A percentile compares a stretch with the other conserved stretches of the same genome.
Evolutionary conservation across 108 stramenopile species (phyloP).

Genomic region (Skeletonema marinoi): DNA sequence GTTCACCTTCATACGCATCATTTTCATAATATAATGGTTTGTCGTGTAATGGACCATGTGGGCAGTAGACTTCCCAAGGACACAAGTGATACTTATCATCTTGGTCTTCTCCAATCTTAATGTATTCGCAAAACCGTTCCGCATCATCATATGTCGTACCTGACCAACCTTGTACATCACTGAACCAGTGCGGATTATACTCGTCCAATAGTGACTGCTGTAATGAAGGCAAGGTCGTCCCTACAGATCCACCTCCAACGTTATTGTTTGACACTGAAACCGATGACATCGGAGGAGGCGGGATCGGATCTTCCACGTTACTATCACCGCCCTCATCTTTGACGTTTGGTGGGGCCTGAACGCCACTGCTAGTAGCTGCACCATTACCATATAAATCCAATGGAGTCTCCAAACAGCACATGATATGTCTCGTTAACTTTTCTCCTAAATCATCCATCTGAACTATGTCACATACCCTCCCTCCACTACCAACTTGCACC

Average conservation of each 20-base stretch:
- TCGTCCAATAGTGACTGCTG: not conserved
- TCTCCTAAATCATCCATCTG: conserved; percentile 10
- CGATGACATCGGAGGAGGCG: not conserved
- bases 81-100: conserved; percentile 20
- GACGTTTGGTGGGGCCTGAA: not conserved
- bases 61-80: conserved; percentile 22
- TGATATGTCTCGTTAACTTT: conserved; percentile 30
- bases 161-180: conserved; percentile 11
- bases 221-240: not conserved
- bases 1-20: conserved; percentile 27
- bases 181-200: conserved; percentile 7
- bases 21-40: conserved; percentile 27
- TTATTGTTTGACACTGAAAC: not conserved
- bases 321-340: conserved; percentile 1
- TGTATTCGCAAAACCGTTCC: conserved; percentile 15
- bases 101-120: not conserved
- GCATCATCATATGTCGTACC: conserved; percentile 15
- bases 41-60: conserved; percentile 9
- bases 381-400: not conserved
- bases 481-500: conserved; percentile 38
- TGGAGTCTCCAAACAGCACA: conserved; percentile 23
- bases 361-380: not conserved
- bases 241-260: not conserved
- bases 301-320: not conserved
- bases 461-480: conserved; percentile 14